Evolutionary conservation across 768 basidiomycete genomes (phyloP), one percentile per base, ranked within the genome.

Genomic region (Asterophora lycoperdoides): DNA sequence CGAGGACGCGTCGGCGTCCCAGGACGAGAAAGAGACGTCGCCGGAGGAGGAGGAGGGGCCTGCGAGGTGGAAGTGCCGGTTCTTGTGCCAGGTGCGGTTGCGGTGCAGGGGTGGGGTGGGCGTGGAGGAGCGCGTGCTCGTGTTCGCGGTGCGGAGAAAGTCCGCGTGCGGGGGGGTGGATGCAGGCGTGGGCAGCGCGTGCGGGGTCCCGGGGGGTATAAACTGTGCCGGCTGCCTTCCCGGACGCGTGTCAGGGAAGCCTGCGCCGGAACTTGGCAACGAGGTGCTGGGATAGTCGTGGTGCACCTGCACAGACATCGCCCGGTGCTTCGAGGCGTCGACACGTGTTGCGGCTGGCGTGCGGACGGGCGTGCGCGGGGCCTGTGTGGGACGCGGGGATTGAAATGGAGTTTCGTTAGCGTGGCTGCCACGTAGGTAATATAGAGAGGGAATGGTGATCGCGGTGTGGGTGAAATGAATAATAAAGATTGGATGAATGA

Each of bases 61-160:
- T 20, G 38, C 46, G 33, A 58, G 48, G 34, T 50, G 55, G 39
- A 49, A 56, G 30, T 52, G 56, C 30, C 55, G 51, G 34, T 59
- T 54, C 32, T 48, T 52, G 26, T 54, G 33, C 47, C 50, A 56
- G 6, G 46, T 51, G 20, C 46, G 36, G 32, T 38, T 34, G 38
- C 44, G 44, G 29, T 32, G 33, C 8, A 52, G 45, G 26, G 44
- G 19, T 4, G 46, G 41, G 10, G 46, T n/a, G 33, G 39, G 37
- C 11, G 41, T 15, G 41, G 23, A 6, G 23, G 8, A 54, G 30
- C 11, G 41, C 48, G n/a, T 46, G 51, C 19, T 48, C 26, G 15
- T 23, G n/a, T n/a, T n/a, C n/a, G n/a, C n/a, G n/a, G 40, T n/a
- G 29, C 50, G 54, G 13, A 46, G 30, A 7, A 48, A 41, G 40